These are phyloP conservation scores for Erythrophleum ivorense DNA, from an alignment of 331 rosid genomes.

Conservation along the genomic window DNA sequence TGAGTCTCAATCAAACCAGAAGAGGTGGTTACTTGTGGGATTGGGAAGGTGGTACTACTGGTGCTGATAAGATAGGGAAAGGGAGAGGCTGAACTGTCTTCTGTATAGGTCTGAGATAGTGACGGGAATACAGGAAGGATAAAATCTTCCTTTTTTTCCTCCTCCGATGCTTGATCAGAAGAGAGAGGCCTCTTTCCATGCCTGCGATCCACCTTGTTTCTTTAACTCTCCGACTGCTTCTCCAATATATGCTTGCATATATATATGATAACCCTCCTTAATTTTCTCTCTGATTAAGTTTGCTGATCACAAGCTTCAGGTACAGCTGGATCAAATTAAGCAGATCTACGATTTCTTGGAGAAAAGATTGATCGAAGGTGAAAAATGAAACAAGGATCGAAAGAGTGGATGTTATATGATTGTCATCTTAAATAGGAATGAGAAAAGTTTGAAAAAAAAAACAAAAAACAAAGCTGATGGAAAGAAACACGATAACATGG, in stretches of 20 bases:
- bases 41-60: conserved; percentile 21
- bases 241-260: conserved; percentile 8
- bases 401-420: conserved; percentile 7
- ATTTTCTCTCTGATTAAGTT: conserved; percentile 20
- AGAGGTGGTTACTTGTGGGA: conserved; percentile 33
- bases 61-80: conserved; percentile 30
- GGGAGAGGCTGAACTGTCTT: conserved; percentile 27
- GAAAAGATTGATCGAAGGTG: background rate
- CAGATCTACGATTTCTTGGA: conserved; percentile 39
- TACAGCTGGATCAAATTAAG: conserved; percentile 13
- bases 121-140: conserved; percentile 27
- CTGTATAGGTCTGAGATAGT: conserved; percentile 23
- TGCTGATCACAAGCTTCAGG: background rate
- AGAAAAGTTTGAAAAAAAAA: background rate
- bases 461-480: background rate
- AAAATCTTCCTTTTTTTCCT: conserved; percentile 41
- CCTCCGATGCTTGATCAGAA: conserved; percentile 49
- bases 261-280: background rate
- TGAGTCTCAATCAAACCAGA: conserved; percentile 31
- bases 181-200: conserved; percentile 55
- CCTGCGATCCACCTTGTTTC: conserved; percentile 55
- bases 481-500: conserved; percentile 6
- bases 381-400: conserved; percentile 4
- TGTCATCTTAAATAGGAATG: conserved; percentile 24
- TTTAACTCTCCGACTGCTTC: background rate